Evolutionary conservation across 306 rosid species (phyloP), one percentile per base, ranked within the genome.

Genomic region (Medicago truncatula): DNA sequence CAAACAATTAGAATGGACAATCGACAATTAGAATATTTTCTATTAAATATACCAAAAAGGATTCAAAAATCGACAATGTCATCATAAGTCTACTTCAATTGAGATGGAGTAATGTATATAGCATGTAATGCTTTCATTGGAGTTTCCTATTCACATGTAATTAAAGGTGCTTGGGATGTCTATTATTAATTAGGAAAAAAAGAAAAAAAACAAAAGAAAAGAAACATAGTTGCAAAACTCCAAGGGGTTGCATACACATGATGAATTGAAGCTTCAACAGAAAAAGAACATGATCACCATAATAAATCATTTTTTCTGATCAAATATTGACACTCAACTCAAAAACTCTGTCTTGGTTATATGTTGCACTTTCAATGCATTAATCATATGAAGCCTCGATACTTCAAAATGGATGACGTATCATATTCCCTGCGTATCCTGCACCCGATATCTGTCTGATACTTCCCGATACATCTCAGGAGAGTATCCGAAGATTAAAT

Each of bases 191-290:
- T 57, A 57, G 62, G 31, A 21, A 9, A 53, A 8, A 56, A 9
- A 21, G 34, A 56, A 56, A 7, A 20, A 56, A 56, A 9, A 56
- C 62, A 56, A 56, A 21, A 10, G 62, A 9, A 20, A 57, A 57
- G 34, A 57, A 57, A 57, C 62, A 20, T 57, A 10, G 62, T 8
- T 57, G 34, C 8, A 57, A 57, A 57, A 57, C 34, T 57, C 62
- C 62, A 57, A 20, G 36, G 15, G 31, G 36, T 57, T 57, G 15
- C 11, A 57, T 7, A 57, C 62, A 57, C 62, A 57, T 20, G 34
- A 57, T 57, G n/a, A n/a, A 50, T 57, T 57, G 62, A 57, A 20
- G 62, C 62, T 21, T 54, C 28, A 17, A 54, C n/a, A 53, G 59
- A 53, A 17, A 53, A 8, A 53, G 1, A 53, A 7, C 9, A 52